Evolutionary conservation across 1,284 basidiomycete species (phyloP), one percentile per base, ranked within the genome.

Genomic region (Sporisorium scitamineum): DNA sequence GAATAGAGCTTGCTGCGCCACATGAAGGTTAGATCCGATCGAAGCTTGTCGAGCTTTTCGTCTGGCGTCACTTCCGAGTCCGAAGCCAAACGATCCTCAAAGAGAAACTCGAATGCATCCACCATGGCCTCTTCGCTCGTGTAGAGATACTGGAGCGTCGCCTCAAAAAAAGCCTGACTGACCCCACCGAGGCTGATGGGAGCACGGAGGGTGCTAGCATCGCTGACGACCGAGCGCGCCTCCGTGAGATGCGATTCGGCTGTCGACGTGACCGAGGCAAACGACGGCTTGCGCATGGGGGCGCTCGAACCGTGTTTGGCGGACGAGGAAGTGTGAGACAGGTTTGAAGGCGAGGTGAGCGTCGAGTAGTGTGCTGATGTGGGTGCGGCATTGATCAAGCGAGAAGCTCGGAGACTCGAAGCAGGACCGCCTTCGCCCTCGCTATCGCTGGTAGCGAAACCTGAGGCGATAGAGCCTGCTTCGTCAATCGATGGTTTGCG

Each of bases 41-140:
- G 89, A 4, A 96, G 90, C 86, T 95, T 95, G 87, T 95, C 93
- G 56, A 93, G 87, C n/a, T 93, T 88, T 66, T 91, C 90, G 70
- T 93, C 92, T 0, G 88, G 88, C 56, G 91, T 89, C 42, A 86
- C 88, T 54, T 89, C 88, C 1, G 61, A 56, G 22, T 72, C 76
- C 1, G 76, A 47, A 1, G 74, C 63, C 0, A 78, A 37, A 13
- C 68, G 50, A 54, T 83, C 80, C 37, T 80, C 76, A 22, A 76
- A 81, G 10, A 83, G 68, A 45, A 80, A 80, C 37, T 81, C 79
- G 60, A 80, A 80, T 1, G 77, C 68, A 14, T 80, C 77, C 5
- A 74, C 73, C 70, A 78, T 75, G 27, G 64, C 61, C 48, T 79
- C 77, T 60, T 83, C 80, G 13, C 74, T 78, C 0, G 81, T 83